These are phyloP conservation scores for Trematosphaeria pertusa DNA, from an alignment of 2,329 filamentous ascomycete species.

Conservation along the genomic window DNA sequence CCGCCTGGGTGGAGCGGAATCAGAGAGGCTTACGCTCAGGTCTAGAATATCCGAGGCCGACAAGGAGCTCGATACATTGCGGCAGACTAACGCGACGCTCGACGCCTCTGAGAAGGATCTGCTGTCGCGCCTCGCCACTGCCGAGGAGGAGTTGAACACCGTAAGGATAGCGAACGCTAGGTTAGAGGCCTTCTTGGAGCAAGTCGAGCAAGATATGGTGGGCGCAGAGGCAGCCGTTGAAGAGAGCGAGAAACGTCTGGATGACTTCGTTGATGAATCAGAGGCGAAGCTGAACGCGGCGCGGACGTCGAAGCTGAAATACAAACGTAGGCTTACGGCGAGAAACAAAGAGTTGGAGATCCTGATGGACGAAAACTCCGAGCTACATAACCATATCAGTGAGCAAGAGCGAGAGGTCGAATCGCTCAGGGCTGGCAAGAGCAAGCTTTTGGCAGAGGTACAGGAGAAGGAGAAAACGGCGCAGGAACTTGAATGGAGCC, in stretches of 20 bases:
- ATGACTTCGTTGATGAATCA: conserved; percentile 34
- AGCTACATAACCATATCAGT: conserved; percentile 34
- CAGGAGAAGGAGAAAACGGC: conserved; percentile 36
- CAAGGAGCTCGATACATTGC: conserved; percentile 34
- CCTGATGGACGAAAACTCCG: conserved; percentile 35
- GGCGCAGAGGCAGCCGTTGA: conserved; percentile 38
- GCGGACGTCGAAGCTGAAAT: conserved; percentile 35
- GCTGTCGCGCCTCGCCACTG: conserved; percentile 30
- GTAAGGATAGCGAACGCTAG: conserved; percentile 38
- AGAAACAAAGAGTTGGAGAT: conserved; percentile 38
- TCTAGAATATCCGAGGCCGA: conserved; percentile 32
- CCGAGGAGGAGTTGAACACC: conserved; percentile 40
- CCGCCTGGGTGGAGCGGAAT: conserved; percentile 31
- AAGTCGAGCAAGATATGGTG: conserved; percentile 39
- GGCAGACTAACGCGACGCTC: conserved; percentile 32
- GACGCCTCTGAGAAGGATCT: conserved; percentile 40
- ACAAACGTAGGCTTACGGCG: conserved; percentile 37
- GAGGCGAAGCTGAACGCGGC: conserved; percentile 39
- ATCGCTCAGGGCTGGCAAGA: conserved; percentile 28
- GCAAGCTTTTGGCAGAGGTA: conserved; percentile 30
- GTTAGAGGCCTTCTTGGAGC: conserved; percentile 41
- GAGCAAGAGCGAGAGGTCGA: conserved; percentile 34
- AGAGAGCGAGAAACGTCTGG: conserved; percentile 37
- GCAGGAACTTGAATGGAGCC: conserved; percentile 29
- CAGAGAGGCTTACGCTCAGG: conserved; percentile 24